Conservation (phyloP, 192 early-diverging fungal genomes). For the Borealophlyctis nickersoniae region DNA sequence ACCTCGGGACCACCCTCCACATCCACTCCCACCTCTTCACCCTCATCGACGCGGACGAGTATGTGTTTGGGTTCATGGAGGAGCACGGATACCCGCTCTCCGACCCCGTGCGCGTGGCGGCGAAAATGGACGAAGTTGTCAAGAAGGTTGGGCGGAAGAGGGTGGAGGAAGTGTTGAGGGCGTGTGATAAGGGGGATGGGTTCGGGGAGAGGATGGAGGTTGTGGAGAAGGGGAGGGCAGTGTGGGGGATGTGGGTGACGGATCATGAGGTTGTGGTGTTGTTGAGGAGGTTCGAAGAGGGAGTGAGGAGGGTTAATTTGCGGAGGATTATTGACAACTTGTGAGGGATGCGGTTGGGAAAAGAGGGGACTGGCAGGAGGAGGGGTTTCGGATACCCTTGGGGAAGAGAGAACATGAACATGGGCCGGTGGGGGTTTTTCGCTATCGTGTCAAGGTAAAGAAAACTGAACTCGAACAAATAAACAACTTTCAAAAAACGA, state of each 20-base stretch:
- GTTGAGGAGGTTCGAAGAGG: no score
- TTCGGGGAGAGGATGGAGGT: conserved; percentile 33
- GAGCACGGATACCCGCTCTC: conserved; percentile 25
- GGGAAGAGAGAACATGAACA: no score
- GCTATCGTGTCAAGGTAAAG: no score
- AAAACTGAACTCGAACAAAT: no score
- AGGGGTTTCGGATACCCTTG: no score
- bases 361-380: no score
- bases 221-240: conserved; percentile 32
- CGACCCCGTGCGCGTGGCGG: conserved; percentile 23
- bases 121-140: conserved; percentile 25
- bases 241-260: conserved; percentile 30
- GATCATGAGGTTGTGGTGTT: conserved; percentile 51
- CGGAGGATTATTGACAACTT: conserved; percentile 19
- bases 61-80: conserved; percentile 58
- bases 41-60: conserved; percentile 64
- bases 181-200: conserved; percentile 9
- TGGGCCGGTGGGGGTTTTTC: no score
- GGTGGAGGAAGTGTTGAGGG: conserved; percentile 13
- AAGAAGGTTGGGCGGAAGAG: conserved; percentile 8
- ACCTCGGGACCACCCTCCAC: conserved; percentile 51
- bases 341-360: no score
- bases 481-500: no score
- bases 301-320: conserved; percentile 31
- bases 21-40: conserved; percentile 50